Conservation (phyloP, 345 rosid species). For the Sapria himalayana region DNA sequence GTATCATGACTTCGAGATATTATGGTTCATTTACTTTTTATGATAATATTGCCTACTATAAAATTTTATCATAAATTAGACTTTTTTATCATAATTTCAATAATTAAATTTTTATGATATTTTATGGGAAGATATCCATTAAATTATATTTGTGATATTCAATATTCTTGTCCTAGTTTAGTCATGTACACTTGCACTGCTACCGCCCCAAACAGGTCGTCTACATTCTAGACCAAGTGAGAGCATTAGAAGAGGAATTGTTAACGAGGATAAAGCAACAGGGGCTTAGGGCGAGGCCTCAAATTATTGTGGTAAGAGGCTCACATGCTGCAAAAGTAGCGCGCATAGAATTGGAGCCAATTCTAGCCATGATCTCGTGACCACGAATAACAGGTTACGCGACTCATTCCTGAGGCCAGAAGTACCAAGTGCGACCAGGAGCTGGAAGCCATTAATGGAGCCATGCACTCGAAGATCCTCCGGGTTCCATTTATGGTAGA, state of each 20-base stretch:
- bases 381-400: constrained; percentile 22
- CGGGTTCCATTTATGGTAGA: constrained; percentile 66
- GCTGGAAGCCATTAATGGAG: constrained; percentile 37
- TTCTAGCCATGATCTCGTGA: background rate
- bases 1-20: too few relatives aligned
- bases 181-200: too few relatives aligned
- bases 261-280: constrained; percentile 44
- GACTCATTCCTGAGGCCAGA: constrained; percentile 62
- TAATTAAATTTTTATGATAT: too few relatives aligned
- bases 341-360: background rate
- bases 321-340: background rate
- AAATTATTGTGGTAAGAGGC: constrained; percentile 55
- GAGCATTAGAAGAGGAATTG: constrained; percentile 74
- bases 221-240: constrained; percentile 93
- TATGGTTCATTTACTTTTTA: too few relatives aligned
- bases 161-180: too few relatives aligned
- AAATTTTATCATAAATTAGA: too few relatives aligned
- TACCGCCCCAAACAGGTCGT: constrained; percentile 71
- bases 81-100: too few relatives aligned
- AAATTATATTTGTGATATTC: too few relatives aligned
- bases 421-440: constrained; percentile 79
- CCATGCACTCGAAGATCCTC: constrained; percentile 59
- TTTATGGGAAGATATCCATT: too few relatives aligned
- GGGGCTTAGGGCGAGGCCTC: constrained; percentile 63
- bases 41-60: too few relatives aligned